Conservation (phyloP, 2,329 filamentous ascomycete genomes). For the Orbilia ellipsospora region DNA sequence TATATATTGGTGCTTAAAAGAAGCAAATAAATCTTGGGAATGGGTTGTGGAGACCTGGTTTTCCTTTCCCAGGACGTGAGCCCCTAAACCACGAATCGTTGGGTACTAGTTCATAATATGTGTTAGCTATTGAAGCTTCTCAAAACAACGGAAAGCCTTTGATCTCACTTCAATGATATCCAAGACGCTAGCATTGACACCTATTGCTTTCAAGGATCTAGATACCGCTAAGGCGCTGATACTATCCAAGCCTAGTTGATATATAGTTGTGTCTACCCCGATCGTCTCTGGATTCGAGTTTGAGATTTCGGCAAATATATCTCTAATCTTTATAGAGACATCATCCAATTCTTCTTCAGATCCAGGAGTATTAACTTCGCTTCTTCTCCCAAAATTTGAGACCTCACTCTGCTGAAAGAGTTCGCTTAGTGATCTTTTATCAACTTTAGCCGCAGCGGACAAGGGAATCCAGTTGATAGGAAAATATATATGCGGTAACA, state of each 20-base stretch:
- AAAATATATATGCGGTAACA: constrained; percentile 80
- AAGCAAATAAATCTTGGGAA: constrained; percentile 38
- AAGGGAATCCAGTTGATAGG: constrained; percentile 76
- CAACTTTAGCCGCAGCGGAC: constrained; percentile 79
- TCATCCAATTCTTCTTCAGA: constrained; percentile 65
- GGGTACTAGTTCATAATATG: constrained; percentile 20
- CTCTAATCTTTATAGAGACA: constrained; percentile 68
- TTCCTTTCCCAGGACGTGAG: constrained; percentile 35
- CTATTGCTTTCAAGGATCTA: constrained; percentile 71
- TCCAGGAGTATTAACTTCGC: constrained; percentile 63
- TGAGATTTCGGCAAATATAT: constrained; percentile 71
- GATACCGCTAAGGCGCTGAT: constrained; percentile 86
- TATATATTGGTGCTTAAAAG: constrained; percentile 41
- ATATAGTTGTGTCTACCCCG: constrained; percentile 75
- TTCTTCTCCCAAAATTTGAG: constrained; percentile 70
- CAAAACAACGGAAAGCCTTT: too few species aligned
- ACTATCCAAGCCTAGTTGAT: constrained; percentile 88
- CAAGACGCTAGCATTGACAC: constrained; percentile 71
- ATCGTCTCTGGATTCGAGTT: constrained; percentile 68
- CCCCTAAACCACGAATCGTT: constrained; percentile 39
- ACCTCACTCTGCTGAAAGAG: constrained; percentile 57
- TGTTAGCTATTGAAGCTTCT: constrained; percentile 9
- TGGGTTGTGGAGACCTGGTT: constrained; percentile 35
- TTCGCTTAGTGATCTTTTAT: constrained; percentile 68
- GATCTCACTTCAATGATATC: constrained; percentile 76